phyloP scores from a whole-genome alignment of 2,329 filamentous ascomycete genomes.

The Ascomycota sp. region DNA sequence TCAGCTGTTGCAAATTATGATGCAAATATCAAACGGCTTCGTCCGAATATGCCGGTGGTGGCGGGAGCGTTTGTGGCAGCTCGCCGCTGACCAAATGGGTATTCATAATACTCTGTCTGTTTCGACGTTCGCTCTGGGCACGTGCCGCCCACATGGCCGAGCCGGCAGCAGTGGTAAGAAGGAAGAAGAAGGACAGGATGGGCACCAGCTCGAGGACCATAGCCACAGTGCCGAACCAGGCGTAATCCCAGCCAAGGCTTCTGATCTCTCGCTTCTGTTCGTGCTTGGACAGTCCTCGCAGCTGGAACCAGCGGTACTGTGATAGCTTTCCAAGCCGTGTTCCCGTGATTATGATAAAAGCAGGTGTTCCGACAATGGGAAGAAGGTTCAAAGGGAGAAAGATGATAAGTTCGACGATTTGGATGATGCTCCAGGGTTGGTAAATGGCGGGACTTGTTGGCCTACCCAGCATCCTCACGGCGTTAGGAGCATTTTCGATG shows the following conservation, averaged over 20 bases:
- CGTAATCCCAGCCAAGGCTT: slow-evolving; percentile 55
- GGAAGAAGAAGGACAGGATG: slow-evolving; percentile 77
- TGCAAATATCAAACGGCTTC: neutral
- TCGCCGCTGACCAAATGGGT: neutral
- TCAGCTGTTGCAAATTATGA: no score
- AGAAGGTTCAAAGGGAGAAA: slow-evolving; percentile 71
- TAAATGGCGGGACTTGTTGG: slow-evolving; percentile 58
- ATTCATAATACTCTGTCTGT: neutral
- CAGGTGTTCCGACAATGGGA: slow-evolving; percentile 57
- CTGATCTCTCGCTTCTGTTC: slow-evolving; percentile 49
- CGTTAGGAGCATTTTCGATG: slow-evolving; percentile 43
- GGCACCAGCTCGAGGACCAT: slow-evolving; percentile 74
- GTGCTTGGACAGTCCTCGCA: slow-evolving; percentile 51
- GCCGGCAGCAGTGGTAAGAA: slow-evolving; percentile 67
- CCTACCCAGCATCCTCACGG: slow-evolving; percentile 62
- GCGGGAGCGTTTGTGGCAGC: neutral
- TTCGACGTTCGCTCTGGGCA: slow-evolving; percentile 37
- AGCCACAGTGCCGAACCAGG: slow-evolving; percentile 78
- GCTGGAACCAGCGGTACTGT: slow-evolving; percentile 74
- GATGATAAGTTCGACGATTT: slow-evolving; percentile 65
- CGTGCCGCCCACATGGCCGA: slow-evolving; percentile 69
- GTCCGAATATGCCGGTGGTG: neutral
- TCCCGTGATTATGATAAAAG: slow-evolving; percentile 75
- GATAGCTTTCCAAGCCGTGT: slow-evolving; percentile 71
- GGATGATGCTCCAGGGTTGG: slow-evolving; percentile 72